phyloP scores from a whole-genome alignment of 2,329 filamentous ascomycete genomes.

The Ilyonectria robusta region DNA sequence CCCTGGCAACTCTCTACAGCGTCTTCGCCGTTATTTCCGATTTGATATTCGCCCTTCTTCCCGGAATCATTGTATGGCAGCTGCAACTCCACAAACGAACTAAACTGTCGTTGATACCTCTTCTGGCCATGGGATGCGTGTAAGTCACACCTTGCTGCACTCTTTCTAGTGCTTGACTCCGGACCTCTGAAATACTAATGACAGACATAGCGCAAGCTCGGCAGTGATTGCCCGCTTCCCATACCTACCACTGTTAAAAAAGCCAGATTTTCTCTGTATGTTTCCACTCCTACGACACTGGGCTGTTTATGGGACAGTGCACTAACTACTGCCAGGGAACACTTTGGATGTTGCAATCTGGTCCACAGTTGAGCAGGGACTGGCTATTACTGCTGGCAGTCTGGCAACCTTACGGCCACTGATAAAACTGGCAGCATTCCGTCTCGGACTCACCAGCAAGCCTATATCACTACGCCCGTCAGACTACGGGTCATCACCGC shows the following conservation, averaged over 20 bases:
- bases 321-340: conserved; percentile 41
- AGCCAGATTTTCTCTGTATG: conserved; percentile 58
- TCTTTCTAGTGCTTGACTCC: background rate
- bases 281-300: background rate
- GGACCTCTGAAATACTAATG: conserved; percentile 4
- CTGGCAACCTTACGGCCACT: conserved; percentile 60
- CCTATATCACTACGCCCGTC: conserved; percentile 30
- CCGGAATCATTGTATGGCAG: conserved; percentile 65
- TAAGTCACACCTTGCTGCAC: conserved; percentile 30
- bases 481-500: conserved; percentile 15
- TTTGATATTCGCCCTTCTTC: conserved; percentile 63
- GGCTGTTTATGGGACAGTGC: background rate
- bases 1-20: conserved; percentile 64
- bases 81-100: conserved; percentile 65
- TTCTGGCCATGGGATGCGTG: conserved; percentile 69
- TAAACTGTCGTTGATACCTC: conserved; percentile 63
- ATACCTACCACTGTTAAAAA: conserved; percentile 50
- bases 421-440: conserved; percentile 41
- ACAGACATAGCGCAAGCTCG: conserved; percentile 52
- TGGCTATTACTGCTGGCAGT: conserved; percentile 61
- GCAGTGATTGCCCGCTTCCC: conserved; percentile 56
- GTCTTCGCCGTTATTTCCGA: conserved; percentile 61
- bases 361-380: conserved; percentile 60
- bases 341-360: conserved; percentile 60
- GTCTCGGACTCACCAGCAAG: conserved; percentile 35